These are phyloP conservation scores for Massospora cicadina DNA, from an alignment of 371 early-diverging fungal species.

Conservation along the genomic window DNA sequence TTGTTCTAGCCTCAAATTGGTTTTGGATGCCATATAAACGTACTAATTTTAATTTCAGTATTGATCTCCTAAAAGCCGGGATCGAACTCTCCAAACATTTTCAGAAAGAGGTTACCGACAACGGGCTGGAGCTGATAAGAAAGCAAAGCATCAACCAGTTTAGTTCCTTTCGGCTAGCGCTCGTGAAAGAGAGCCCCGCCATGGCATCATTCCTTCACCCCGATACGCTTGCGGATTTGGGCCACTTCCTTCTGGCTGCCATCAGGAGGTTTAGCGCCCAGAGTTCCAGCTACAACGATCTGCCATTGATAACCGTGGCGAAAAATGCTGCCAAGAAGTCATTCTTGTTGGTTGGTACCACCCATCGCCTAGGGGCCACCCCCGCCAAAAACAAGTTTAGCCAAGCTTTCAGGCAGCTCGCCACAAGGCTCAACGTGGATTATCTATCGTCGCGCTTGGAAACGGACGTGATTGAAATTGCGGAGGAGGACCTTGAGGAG, in stretches of 20 bases:
- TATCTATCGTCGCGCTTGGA: neutral
- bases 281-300: neutral
- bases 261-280: neutral
- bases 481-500: neutral
- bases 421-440: neutral
- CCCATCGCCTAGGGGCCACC: neutral
- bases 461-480: neutral
- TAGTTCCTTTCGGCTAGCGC: neutral
- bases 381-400: neutral
- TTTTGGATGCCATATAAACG: neutral
- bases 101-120: neutral
- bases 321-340: neutral
- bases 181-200: slow-evolving; percentile 1
- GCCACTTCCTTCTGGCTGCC: neutral
- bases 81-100: neutral
- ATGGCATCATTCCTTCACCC: neutral
- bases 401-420: neutral
- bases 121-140: neutral
- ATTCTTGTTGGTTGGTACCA: slow-evolving; percentile 1
- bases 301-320: neutral
- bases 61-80: slow-evolving; percentile 1
- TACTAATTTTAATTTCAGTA: slow-evolving; percentile 3
- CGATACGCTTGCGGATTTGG: slow-evolving; percentile 5
- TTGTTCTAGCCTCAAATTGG: no score
- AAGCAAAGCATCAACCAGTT: neutral